Evolutionary conservation across 192 early-diverging fungal genomes (phyloP).

Genomic region (Paraglomus occultum): DNA sequence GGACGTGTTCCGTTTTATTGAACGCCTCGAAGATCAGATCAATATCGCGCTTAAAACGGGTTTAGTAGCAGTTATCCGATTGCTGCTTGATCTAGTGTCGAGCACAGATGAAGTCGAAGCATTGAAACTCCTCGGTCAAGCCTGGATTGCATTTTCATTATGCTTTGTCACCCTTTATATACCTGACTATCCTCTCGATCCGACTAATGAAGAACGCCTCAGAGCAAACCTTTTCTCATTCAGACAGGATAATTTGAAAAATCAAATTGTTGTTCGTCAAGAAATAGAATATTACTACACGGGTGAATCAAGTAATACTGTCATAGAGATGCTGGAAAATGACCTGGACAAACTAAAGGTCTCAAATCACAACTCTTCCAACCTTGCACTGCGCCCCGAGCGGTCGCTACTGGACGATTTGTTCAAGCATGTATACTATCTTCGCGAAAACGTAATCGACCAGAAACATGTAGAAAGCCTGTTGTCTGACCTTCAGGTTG

Average conservation of each 20-base stretch:
- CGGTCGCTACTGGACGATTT: constrained; percentile 64
- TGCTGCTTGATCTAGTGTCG: constrained; percentile 17
- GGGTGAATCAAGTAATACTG: constrained; percentile 51
- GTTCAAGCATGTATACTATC: constrained; percentile 57
- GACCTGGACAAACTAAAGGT: constrained; percentile 44
- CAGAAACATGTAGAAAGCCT: constrained; percentile 42
- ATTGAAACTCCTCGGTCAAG: constrained; percentile 41
- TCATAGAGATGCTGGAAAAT: constrained; percentile 32
- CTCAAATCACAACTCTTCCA: constrained; percentile 33
- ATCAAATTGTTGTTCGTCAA: constrained; percentile 58
- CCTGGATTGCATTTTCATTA: constrained; percentile 57
- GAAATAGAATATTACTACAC: constrained; percentile 61
- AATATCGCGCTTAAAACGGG: constrained; percentile 6
- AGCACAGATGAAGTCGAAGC: neutral
- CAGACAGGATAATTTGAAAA: constrained; percentile 45
- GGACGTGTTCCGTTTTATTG: too few relatives aligned
- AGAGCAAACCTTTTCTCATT: constrained; percentile 62
- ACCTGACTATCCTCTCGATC: constrained; percentile 81
- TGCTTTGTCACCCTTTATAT: constrained; percentile 70
- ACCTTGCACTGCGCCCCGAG: constrained; percentile 64
- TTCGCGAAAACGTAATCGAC: constrained; percentile 55
- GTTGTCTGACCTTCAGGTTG: constrained; percentile 43
- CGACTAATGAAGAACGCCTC: constrained; percentile 69
- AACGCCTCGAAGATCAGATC: neutral
- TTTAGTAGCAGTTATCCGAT: constrained; percentile 23